A percentile compares a stretch with the other conserved stretches of the same genome.
phyloP scores from a whole-genome alignment of 2,329 filamentous ascomycete species.

The Ascochyta koolunga region DNA sequence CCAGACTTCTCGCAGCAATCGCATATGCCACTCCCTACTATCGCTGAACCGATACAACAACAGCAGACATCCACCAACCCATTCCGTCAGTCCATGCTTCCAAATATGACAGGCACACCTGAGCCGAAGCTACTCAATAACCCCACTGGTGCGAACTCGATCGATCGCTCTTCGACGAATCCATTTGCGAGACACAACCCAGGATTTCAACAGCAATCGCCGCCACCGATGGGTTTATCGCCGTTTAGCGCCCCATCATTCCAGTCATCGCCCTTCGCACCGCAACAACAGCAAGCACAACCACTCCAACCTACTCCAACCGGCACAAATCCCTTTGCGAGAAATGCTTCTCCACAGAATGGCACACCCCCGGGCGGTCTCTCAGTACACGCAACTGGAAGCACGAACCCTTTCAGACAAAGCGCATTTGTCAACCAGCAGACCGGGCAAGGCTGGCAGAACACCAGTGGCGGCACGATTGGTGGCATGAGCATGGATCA shows the following conservation, averaged over 20 bases:
- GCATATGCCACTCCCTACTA: slow-evolving; percentile 37
- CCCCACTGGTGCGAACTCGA: slow-evolving; percentile 45
- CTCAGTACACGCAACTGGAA: slow-evolving; percentile 80
- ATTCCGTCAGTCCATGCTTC: slow-evolving; percentile 89
- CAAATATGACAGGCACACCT: slow-evolving; percentile 28
- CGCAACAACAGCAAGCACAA: slow-evolving; percentile 46
- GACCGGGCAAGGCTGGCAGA: slow-evolving; percentile 89
- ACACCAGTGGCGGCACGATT: slow-evolving; percentile 75
- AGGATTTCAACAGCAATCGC: slow-evolving; percentile 36
- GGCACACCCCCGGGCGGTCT: slow-evolving; percentile 42
- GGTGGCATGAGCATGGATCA: slow-evolving; percentile 75
- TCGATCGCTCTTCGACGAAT: slow-evolving; percentile 75
- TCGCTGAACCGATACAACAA: slow-evolving; percentile 54
- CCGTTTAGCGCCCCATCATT: slow-evolving; percentile 36
- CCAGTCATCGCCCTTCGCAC: slow-evolving; percentile 42
- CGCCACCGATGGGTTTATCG: slow-evolving; percentile 33
- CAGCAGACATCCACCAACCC: slow-evolving; percentile 77
- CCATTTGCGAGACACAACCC: slow-evolving; percentile 74
- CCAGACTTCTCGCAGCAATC: slow-evolving; percentile 52
- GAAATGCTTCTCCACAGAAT: slow-evolving; percentile 54
- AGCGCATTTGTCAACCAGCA: slow-evolving; percentile 87
- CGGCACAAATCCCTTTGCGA: slow-evolving; percentile 74
- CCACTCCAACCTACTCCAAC: slow-evolving; percentile 65
- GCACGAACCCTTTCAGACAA: slow-evolving; percentile 94
- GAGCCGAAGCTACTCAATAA: slow-evolving; percentile 42